A percentile compares a stretch with the other conserved stretches of the same genome.
These are phyloP conservation scores for Cucurbita moschata DNA, from an alignment of 306 rosid species.

Conservation along the genomic window DNA sequence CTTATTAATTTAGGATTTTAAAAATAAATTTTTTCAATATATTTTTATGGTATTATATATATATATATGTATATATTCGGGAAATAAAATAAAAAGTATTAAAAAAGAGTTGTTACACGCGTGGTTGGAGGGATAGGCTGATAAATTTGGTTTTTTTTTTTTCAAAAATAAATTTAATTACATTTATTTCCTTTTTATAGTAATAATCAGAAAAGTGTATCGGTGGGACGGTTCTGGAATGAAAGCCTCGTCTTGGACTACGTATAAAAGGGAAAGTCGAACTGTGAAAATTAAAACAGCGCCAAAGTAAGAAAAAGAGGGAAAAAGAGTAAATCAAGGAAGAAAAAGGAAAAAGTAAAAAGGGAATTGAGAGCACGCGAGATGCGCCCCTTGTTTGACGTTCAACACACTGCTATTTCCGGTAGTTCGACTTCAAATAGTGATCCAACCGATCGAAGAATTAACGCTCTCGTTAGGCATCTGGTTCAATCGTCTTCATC, in stretches of 20 bases:
- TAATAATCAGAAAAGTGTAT: background rate
- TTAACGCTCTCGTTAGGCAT: slow-evolving; percentile 41
- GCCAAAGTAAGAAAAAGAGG: background rate
- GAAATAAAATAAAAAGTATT: too few relatives aligned
- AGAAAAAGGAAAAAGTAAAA: background rate
- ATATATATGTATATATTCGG: too few relatives aligned
- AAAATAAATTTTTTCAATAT: too few relatives aligned
- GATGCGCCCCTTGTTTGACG: slow-evolving; percentile 61
- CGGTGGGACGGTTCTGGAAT: background rate
- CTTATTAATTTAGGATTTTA: too few relatives aligned
- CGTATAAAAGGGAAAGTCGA: background rate
- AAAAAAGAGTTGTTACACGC: too few relatives aligned
- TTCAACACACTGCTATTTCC: slow-evolving; percentile 2
- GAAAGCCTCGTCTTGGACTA: background rate
- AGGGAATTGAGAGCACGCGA: background rate
- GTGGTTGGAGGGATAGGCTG: too few relatives aligned
- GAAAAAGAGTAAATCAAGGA: background rate
- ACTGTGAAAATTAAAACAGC: background rate
- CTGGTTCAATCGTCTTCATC: slow-evolving; percentile 12
- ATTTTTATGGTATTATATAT: too few relatives aligned
- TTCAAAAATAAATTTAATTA: too few relatives aligned
- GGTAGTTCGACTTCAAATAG: slow-evolving; percentile 1
- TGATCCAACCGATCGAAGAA: slow-evolving; percentile 56
- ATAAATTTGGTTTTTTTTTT: too few relatives aligned
- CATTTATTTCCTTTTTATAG: background rate